These are phyloP conservation scores for Wickerhamomyces xylosicus DNA, from an alignment of 805 yeast genomes.

Conservation along the genomic window DNA sequence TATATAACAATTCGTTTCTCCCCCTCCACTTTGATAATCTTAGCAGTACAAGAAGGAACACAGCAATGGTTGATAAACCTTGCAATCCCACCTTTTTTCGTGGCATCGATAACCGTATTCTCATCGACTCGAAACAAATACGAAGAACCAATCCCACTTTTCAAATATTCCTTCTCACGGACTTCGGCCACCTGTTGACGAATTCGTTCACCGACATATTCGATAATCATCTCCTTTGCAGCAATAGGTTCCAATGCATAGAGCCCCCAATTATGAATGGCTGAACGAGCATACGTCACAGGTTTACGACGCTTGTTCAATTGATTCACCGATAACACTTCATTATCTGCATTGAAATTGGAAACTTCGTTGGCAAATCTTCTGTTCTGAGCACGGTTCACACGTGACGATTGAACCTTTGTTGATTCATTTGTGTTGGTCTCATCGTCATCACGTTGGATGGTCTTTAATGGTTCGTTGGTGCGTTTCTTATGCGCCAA, in stretches of 20 bases:
- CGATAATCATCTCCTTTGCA: constrained; percentile 96
- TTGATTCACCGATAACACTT: constrained; percentile 73
- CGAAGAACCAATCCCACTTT: constrained; percentile 92
- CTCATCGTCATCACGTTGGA: constrained; percentile 51
- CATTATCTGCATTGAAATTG: constrained; percentile 76
- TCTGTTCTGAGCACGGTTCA: constrained; percentile 78
- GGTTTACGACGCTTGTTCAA: constrained; percentile 86
- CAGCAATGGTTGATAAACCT: constrained; percentile 96
- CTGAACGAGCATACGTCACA: constrained; percentile 92
- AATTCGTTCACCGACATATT: constrained; percentile 91
- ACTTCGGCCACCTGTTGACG: constrained; percentile 92
- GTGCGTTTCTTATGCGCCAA: constrained; percentile 71
- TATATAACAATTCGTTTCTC: constrained; percentile 89
- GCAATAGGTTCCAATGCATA: constrained; percentile 93
- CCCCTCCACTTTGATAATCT: constrained; percentile 91
- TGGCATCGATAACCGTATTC: constrained; percentile 92
- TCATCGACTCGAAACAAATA: constrained; percentile 90
- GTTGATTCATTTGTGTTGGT: constrained; percentile 21
- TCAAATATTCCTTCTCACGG: constrained; percentile 74
- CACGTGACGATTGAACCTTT: constrained; percentile 62
- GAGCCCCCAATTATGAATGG: constrained; percentile 97
- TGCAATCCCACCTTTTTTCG: constrained; percentile 95
- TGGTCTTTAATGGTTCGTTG: constrained; percentile 61
- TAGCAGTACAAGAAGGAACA: constrained; percentile 95
- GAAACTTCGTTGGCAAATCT: constrained; percentile 84